Percentiles rank a stretch among this genome's conserved stretches.
Evolutionary conservation across 2,329 filamentous ascomycete genomes (phyloP).

Genomic region (Geoglossum cookeanum): DNA sequence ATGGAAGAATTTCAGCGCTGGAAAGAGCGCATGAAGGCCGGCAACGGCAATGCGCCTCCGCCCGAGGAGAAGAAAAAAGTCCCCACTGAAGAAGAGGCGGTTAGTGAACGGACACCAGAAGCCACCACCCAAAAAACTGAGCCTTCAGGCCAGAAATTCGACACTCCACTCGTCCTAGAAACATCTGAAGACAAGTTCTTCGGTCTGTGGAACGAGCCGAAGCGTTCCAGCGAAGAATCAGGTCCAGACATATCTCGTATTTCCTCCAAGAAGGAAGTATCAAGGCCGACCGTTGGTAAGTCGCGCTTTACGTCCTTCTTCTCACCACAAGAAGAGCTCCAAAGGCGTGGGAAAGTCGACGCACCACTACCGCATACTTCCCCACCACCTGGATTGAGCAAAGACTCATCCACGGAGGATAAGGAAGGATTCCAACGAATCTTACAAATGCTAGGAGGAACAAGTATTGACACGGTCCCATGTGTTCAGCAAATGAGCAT

Average conservation of each 20-base stretch:
- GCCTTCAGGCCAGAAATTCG: slow-evolving; percentile 27
- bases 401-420: slow-evolving; percentile 39
- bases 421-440: slow-evolving; percentile 74
- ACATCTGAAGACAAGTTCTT: slow-evolving; percentile 63
- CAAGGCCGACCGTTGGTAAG: slow-evolving; percentile 40
- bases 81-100: slow-evolving; percentile 15
- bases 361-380: slow-evolving; percentile 11
- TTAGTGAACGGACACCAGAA: neutral
- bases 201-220: slow-evolving; percentile 29
- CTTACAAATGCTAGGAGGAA: slow-evolving; percentile 56
- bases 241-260: slow-evolving; percentile 21
- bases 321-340: slow-evolving; percentile 36
- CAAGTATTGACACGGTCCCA: slow-evolving; percentile 21
- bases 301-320: slow-evolving; percentile 81
- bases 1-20: slow-evolving; percentile 87
- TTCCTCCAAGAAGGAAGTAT: slow-evolving; percentile 25
- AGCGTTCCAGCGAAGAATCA: slow-evolving; percentile 25
- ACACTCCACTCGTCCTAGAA: slow-evolving; percentile 44
- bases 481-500: slow-evolving; percentile 25
- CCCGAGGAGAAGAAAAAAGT: slow-evolving; percentile 12
- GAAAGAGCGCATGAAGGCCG: slow-evolving; percentile 77
- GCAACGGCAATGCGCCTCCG: slow-evolving; percentile 22
- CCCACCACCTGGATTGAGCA: slow-evolving; percentile 19
- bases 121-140: neutral
- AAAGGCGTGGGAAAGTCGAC: slow-evolving; percentile 26